Evolutionary conservation across 2,329 filamentous ascomycete species (phyloP).

Genomic region (Colletotrichum tropicale): DNA sequence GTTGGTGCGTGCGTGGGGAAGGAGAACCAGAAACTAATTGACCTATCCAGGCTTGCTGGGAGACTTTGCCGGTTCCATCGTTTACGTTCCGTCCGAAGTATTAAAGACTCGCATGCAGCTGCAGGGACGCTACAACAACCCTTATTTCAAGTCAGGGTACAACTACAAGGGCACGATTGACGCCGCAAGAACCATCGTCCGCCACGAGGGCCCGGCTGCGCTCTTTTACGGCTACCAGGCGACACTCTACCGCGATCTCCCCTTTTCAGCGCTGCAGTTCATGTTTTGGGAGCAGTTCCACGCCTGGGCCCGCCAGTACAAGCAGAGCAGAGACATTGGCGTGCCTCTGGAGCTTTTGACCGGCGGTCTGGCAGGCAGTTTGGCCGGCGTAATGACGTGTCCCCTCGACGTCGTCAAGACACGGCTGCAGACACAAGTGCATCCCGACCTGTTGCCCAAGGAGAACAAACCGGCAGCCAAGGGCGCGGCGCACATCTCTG

Average conservation of each 20-base stretch:
- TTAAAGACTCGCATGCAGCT: conserved; percentile 96
- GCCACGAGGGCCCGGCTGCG: conserved; percentile 80
- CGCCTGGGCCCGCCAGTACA: conserved; percentile 78
- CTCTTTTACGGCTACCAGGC: conserved; percentile 98
- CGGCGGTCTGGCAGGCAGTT: conserved; percentile 85
- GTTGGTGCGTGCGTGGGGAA: conserved; percentile 16
- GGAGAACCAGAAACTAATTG: background rate
- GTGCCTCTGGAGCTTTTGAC: conserved; percentile 85
- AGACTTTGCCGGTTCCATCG: conserved; percentile 86
- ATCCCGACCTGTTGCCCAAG: conserved; percentile 36
- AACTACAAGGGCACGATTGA: conserved; percentile 90
- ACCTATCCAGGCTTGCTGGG: conserved; percentile 76
- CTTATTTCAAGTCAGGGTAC: conserved; percentile 91
- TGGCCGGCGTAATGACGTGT: conserved; percentile 93
- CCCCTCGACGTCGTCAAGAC: conserved; percentile 98
- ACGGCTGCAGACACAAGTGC: conserved; percentile 88
- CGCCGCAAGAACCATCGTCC: conserved; percentile 83
- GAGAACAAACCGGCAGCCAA: conserved; percentile 24
- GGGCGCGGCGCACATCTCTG: conserved; percentile 25
- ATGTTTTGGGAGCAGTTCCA: conserved; percentile 98
- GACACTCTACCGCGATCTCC: conserved; percentile 90
- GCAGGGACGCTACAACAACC: conserved; percentile 94
- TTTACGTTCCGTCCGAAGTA: conserved; percentile 97
- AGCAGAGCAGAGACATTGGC: conserved; percentile 83
- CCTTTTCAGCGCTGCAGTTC: conserved; percentile 95